These are phyloP conservation scores for Mayamaea pseudoterrestris DNA, from an alignment of 108 stramenopile species.

Conservation along the genomic window DNA sequence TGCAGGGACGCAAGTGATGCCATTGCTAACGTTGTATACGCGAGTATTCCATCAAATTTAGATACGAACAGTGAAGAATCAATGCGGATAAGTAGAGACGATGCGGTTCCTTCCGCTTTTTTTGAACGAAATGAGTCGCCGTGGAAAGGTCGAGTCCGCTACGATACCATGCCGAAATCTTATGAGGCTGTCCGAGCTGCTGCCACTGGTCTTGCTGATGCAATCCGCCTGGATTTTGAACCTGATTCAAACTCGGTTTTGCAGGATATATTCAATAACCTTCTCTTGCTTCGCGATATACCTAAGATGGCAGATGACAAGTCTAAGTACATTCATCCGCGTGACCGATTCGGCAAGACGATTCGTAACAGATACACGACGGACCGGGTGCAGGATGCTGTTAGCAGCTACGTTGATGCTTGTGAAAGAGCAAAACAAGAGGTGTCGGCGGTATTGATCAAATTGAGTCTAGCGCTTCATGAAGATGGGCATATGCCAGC, in stretches of 20 bases:
- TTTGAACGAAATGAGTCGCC: constrained; percentile 60
- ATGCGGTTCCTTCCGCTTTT: constrained; percentile 40
- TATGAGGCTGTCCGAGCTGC: constrained; percentile 35
- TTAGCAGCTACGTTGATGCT: constrained; percentile 55
- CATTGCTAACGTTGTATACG: constrained; percentile 42
- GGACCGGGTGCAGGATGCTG: constrained; percentile 52
- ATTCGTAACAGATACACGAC: constrained; percentile 75
- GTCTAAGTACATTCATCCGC: constrained; percentile 52
- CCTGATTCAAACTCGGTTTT: constrained; percentile 23
- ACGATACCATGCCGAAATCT: constrained; percentile 19
- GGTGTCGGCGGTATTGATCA: constrained; percentile 35
- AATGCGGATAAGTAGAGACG: too few species aligned
- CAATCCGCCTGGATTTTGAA: constrained; percentile 49
- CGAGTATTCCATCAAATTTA: background rate
- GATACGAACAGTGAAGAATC: constrained; percentile 21
- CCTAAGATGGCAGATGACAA: constrained; percentile 35
- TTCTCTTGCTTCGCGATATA: constrained; percentile 56
- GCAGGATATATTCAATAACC: constrained; percentile 82
- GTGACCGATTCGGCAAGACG: constrained; percentile 79
- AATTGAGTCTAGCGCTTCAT: constrained; percentile 32
- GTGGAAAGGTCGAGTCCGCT: constrained; percentile 64
- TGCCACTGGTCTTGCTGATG: constrained; percentile 28
- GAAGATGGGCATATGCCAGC: constrained; percentile 64
- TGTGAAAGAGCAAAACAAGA: constrained; percentile 38
- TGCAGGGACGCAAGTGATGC: constrained; percentile 32